A percentile compares a stretch with the other conserved stretches of the same genome.
Conservation (phyloP, 2,329 filamentous ascomycete species). For the Sporothrix brasiliensis region DNA sequence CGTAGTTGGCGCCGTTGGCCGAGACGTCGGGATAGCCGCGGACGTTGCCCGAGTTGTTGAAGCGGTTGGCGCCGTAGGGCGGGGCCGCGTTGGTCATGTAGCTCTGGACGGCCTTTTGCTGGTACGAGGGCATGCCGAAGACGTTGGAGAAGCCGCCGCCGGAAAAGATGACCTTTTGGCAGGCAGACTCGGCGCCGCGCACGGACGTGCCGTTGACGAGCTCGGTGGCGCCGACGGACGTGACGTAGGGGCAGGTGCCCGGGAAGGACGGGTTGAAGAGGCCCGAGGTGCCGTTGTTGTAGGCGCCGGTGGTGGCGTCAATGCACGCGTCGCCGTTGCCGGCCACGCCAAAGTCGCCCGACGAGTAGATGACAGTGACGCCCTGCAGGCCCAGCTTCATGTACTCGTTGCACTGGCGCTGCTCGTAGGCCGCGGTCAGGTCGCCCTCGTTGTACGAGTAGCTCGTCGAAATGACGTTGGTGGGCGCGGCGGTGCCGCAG, state of each 20-base stretch:
- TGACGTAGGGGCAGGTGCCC: slow-evolving; percentile 53
- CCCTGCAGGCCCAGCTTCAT: slow-evolving; percentile 60
- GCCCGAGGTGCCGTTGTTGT: slow-evolving; percentile 42
- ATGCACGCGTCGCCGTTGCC: slow-evolving; percentile 47
- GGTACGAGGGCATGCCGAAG: slow-evolving; percentile 50
- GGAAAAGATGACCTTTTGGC: slow-evolving; percentile 51
- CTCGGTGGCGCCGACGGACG: slow-evolving; percentile 56
- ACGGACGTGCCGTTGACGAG: slow-evolving; percentile 46
- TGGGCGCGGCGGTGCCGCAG: slow-evolving; percentile 50
- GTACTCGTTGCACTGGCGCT: slow-evolving; percentile 59
- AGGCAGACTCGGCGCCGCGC: slow-evolving; percentile 49
- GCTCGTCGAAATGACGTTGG: slow-evolving; percentile 59
- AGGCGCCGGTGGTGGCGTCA: slow-evolving; percentile 40
- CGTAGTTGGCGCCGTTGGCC: slow-evolving; percentile 28
- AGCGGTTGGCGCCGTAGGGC: slow-evolving; percentile 47
- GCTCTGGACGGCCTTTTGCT: slow-evolving; percentile 38
- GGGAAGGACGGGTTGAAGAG: slow-evolving; percentile 54
- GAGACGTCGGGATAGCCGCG: slow-evolving; percentile 35
- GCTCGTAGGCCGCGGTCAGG: slow-evolving; percentile 52
- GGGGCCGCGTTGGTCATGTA: slow-evolving; percentile 45
- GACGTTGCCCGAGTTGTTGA: slow-evolving; percentile 47
- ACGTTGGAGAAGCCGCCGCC: slow-evolving; percentile 54
- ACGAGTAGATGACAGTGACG: slow-evolving; percentile 54
- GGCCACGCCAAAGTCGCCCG: slow-evolving; percentile 54
- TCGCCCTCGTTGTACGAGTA: slow-evolving; percentile 59